A percentile compares a stretch with the other conserved stretches of the same genome.
Conservation (phyloP, 1,284 basidiomycete species). For the Sanghuangporus weigelae region DNA sequence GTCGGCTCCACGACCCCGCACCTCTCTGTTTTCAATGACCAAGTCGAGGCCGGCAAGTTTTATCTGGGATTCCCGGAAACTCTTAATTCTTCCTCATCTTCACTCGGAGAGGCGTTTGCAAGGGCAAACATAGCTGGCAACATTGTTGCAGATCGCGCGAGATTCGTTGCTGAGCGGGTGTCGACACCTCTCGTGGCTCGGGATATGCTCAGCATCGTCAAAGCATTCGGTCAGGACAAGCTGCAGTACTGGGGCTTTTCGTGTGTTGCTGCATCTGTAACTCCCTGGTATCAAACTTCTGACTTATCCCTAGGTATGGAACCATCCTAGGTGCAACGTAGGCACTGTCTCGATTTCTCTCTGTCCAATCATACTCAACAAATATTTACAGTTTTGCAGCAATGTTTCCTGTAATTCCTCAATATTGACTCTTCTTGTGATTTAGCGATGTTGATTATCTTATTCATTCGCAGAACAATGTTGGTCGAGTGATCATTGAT, state of each 20-base stretch:
- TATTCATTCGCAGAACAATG: conserved; percentile 16
- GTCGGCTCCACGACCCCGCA: conserved; percentile 18
- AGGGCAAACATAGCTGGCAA: background rate
- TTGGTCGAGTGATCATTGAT: conserved; percentile 21
- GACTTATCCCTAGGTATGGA: conserved; percentile 20
- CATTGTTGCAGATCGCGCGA: background rate
- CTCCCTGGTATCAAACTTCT: background rate
- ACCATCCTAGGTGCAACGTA: conserved; percentile 23
- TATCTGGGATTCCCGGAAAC: background rate
- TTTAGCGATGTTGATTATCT: background rate
- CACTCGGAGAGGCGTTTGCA: background rate
- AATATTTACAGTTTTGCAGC: conserved; percentile 19
- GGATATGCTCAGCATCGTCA: conserved; percentile 27
- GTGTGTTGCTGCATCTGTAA: conserved; percentile 15
- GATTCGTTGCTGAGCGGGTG: conserved; percentile 8
- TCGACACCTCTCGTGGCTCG: conserved; percentile 21
- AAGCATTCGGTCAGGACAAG: conserved; percentile 24
- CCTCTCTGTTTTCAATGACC: conserved; percentile 3
- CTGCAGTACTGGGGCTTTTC: conserved; percentile 28
- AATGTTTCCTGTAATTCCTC: conserved; percentile 23
- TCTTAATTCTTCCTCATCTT: conserved; percentile 5
- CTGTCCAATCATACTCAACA: background rate
- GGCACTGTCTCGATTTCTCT: background rate
- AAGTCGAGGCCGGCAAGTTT: conserved; percentile 9
- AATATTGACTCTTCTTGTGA: background rate